Percentiles rank a stretch among this genome's conserved stretches.
Evolutionary conservation across 495 filamentous ascomycete genomes (phyloP).

Genomic region (Neurospora pannonica): DNA sequence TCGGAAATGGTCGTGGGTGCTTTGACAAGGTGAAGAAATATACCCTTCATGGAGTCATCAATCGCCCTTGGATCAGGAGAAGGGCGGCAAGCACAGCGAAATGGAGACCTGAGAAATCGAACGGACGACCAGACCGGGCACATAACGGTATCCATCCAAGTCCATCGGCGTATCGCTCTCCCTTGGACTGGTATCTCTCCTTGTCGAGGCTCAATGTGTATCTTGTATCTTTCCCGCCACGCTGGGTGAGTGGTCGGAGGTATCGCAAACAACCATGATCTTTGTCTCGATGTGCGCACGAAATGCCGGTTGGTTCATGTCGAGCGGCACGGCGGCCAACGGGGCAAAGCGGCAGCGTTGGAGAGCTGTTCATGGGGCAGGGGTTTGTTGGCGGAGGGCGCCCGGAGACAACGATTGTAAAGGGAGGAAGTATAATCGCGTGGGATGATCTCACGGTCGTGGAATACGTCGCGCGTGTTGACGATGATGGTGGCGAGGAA

Average conservation of each 20-base stretch:
- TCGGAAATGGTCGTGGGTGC: no score
- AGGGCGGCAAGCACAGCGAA: neutral
- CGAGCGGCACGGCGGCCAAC: neutral
- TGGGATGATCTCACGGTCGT: neutral
- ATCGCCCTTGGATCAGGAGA: neutral
- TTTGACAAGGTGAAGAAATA: no score
- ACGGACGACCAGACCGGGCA: no score
- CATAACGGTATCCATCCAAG: neutral
- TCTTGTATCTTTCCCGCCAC: neutral
- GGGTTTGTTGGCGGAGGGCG: neutral
- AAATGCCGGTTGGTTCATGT: neutral
- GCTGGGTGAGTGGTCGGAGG: neutral
- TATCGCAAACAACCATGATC: neutral
- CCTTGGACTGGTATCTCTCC: neutral
- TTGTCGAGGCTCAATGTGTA: neutral
- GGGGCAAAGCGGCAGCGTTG: neutral
- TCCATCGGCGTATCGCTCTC: neutral
- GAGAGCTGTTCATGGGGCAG: neutral
- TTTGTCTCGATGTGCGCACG: neutral
- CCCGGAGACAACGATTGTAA: no score
- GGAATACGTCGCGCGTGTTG: no score
- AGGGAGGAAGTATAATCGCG: no score
- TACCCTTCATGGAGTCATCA: no score
- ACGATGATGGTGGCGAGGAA: neutral
- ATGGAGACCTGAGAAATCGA: neutral